Evolutionary conservation across 345 rosid species (phyloP), one percentile per base, ranked within the genome.

Genomic region (Eucalyptus curtisii): DNA sequence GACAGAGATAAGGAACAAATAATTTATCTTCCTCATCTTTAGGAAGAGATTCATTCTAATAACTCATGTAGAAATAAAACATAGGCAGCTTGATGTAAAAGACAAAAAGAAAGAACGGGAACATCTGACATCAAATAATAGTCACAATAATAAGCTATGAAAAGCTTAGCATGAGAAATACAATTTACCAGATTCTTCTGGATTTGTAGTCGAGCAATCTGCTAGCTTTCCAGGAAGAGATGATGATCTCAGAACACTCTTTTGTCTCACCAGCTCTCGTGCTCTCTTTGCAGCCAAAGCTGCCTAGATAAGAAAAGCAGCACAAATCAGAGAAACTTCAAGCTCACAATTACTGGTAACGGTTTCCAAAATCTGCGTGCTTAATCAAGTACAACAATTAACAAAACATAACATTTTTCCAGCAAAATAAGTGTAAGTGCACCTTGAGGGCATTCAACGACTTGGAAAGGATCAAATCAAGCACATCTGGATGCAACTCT

Each of bases 261-360:
- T 98, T 86, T 95, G 95, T 86, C 99, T 93, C 89, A 98, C 98
- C 95, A 98, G 90, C 91, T 98, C 99, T 89, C 99, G 95, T 37
- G 99, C 99, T 92, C 95, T 96, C 90, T 98, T 98, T 71, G 99
- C 99, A 90, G 99, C 99, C 92, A 95, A 91, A 91, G 99, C 99
- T 88, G 99, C 99, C 99, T 98, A 91, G 45, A 93, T 30, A 76
- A 76, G 47, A 76, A 37, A 76, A 76, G 47, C 47, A 40, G 25
- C 84, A 76, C 84, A 40, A 40, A 76, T 76, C 84, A 76, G 64
- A 45, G 87, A 24, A 86, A 49, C 33, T 82, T 33, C 37, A 47
- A 76, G 45, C 59, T 48, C 87, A 49, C 47, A 84, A 37, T 31
- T 33, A 40, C 45, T 76, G 82, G 47, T 76, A 19, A 76, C 47